Evolutionary conservation across 805 yeast genomes (phyloP).

Genomic region (Wickerhamomyces ciferrii): DNA sequence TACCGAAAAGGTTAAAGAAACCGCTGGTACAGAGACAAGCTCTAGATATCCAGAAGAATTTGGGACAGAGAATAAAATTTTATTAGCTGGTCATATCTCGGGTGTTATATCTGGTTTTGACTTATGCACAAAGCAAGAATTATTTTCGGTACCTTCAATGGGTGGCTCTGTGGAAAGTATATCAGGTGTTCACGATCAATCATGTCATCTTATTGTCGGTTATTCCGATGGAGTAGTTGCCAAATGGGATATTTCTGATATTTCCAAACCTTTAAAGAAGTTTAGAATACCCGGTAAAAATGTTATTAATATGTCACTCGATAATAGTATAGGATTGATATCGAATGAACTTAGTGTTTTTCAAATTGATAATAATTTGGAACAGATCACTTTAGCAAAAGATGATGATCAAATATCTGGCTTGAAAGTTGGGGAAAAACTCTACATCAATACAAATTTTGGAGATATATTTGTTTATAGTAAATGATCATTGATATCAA

Average conservation of each 20-base stretch:
- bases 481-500: not conserved
- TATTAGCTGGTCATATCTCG: constrained; percentile 1
- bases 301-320: not conserved
- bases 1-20: not conserved
- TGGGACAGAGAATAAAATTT: not conserved
- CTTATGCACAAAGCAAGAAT: not conserved
- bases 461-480: not conserved
- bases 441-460: not conserved
- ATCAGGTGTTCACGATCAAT: not conserved
- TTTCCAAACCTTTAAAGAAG: not conserved
- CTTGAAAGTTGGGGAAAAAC: not conserved
- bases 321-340: not conserved
- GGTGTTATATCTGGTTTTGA: not conserved
- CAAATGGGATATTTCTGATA: not conserved
- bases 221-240: not conserved
- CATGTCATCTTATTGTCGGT: not conserved
- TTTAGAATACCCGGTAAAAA: not conserved
- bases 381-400: not conserved
- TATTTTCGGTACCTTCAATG: not conserved
- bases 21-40: not conserved
- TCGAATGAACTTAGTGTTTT: not conserved
- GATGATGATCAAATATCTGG: not conserved
- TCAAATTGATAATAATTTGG: not conserved
- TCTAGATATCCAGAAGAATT: not conserved
- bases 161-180: not conserved